Evolutionary conservation across 192 early-diverging fungal species (phyloP).

Genomic region (Coemansia aciculifera): DNA sequence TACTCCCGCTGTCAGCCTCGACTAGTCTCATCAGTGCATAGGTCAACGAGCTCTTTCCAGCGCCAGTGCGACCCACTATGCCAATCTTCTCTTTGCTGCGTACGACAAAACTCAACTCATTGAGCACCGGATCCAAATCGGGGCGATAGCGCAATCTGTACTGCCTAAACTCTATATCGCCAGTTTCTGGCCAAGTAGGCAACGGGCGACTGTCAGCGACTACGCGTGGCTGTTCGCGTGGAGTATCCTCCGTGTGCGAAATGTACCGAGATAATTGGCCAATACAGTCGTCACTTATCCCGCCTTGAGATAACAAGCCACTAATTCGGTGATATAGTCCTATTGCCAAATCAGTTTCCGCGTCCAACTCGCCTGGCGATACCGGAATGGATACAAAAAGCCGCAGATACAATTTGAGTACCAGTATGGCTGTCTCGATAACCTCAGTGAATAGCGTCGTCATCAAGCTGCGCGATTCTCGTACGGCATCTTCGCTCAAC

Average conservation of each 20-base stretch:
- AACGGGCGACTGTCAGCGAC: slow-evolving; percentile 58
- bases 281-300: background rate
- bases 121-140: slow-evolving; percentile 7
- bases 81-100: slow-evolving; percentile 69
- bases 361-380: slow-evolving; percentile 15
- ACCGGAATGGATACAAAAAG: background rate
- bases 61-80: slow-evolving; percentile 83
- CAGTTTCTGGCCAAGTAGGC: slow-evolving; percentile 62
- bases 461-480: background rate
- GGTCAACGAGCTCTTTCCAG: slow-evolving; percentile 67
- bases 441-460: background rate
- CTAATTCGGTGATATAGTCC: background rate
- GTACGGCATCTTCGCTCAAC: background rate
- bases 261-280: background rate
- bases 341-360: background rate
- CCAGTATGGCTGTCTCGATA: slow-evolving; percentile 1
- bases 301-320: no score
- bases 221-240: slow-evolving; percentile 61
- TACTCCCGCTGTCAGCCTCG: slow-evolving; percentile 55
- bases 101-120: slow-evolving; percentile 57
- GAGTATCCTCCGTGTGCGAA: background rate
- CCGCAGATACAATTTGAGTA: background rate
- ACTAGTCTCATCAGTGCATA: slow-evolving; percentile 66
- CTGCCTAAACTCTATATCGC: slow-evolving; percentile 60
- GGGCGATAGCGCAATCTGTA: slow-evolving; percentile 21